Percentiles rank a stretch among this genome's conserved stretches.
phyloP scores from a whole-genome alignment of 257 asterid genomes.

The Nicotiana tabacum region DNA sequence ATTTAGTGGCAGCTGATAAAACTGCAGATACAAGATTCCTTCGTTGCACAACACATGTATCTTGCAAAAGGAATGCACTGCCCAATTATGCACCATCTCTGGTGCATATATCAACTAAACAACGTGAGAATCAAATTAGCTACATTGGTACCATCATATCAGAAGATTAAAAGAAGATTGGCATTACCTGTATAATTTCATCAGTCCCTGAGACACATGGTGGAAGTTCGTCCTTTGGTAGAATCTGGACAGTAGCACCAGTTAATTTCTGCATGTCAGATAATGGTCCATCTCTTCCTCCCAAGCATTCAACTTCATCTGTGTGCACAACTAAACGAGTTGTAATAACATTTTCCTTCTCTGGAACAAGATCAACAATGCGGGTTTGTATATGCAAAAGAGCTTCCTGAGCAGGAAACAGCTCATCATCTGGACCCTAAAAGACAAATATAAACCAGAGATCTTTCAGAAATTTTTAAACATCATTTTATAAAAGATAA shows the following conservation, averaged over 20 bases:
- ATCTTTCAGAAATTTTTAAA: conserved; percentile 6
- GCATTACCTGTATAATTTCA: conserved; percentile 74
- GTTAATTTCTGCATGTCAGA: conserved; percentile 49
- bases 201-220: conserved; percentile 47
- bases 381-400: conserved; percentile 89
- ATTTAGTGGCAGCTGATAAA: background rate
- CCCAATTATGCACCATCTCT: conserved; percentile 3
- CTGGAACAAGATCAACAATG: conserved; percentile 72
- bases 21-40: background rate
- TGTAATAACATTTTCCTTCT: conserved; percentile 64
- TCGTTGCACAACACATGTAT: background rate
- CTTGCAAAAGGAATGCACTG: background rate
- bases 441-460: conserved; percentile 25
- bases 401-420: conserved; percentile 99
- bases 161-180: background rate
- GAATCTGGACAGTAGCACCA: conserved; percentile 60
- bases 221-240: conserved; percentile 64
- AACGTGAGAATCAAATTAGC: background rate
- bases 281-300: conserved; percentile 35
- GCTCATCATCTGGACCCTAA: conserved; percentile 92
- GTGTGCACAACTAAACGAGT: conserved; percentile 75
- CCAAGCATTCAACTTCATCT: conserved; percentile 63
- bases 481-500: background rate
- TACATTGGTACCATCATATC: background rate
- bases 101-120: conserved; percentile 3